phyloP scores from a whole-genome alignment of 352 stramenopile genomes.

The Phytopythium helicoides region DNA sequence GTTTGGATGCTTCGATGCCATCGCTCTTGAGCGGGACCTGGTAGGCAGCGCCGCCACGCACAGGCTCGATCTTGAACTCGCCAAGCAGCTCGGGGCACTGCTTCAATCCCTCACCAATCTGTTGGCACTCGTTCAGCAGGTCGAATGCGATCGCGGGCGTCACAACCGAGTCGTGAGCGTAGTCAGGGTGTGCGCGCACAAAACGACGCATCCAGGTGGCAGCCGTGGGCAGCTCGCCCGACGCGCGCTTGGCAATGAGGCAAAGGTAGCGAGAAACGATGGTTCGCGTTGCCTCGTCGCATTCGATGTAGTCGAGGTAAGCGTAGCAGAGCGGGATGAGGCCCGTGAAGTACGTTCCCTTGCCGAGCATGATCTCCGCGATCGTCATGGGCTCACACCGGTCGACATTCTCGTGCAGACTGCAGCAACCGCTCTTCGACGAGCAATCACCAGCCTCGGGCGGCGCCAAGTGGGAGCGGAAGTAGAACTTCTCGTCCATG shows the following conservation, averaged over 20 bases:
- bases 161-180: conserved; percentile 93
- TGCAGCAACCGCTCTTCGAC: conserved; percentile 26
- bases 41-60: conserved; percentile 90
- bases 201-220: conserved; percentile 97
- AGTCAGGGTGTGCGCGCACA: conserved; percentile 93
- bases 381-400: conserved; percentile 96
- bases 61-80: conserved; percentile 91
- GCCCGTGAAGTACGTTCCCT: conserved; percentile 96
- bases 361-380: conserved; percentile 95
- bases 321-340: conserved; percentile 96
- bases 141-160: conserved; percentile 89
- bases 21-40: conserved; percentile 92
- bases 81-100: conserved; percentile 92
- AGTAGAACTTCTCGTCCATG: conserved; percentile 97
- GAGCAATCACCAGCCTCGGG: conserved; percentile 68
- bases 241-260: conserved; percentile 94
- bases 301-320: conserved; percentile 98
- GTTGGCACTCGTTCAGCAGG: conserved; percentile 93
- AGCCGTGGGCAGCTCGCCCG: conserved; percentile 94
- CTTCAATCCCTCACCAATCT: conserved; percentile 94
- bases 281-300: conserved; percentile 88
- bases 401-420: conserved; percentile 62
- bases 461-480: conserved; percentile 94
- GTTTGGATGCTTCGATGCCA: conserved; percentile 68
- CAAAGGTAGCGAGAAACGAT: conserved; percentile 77